These are phyloP conservation scores for Cladorrhinum samala DNA, from an alignment of 495 filamentous ascomycete genomes.

Conservation along the genomic window DNA sequence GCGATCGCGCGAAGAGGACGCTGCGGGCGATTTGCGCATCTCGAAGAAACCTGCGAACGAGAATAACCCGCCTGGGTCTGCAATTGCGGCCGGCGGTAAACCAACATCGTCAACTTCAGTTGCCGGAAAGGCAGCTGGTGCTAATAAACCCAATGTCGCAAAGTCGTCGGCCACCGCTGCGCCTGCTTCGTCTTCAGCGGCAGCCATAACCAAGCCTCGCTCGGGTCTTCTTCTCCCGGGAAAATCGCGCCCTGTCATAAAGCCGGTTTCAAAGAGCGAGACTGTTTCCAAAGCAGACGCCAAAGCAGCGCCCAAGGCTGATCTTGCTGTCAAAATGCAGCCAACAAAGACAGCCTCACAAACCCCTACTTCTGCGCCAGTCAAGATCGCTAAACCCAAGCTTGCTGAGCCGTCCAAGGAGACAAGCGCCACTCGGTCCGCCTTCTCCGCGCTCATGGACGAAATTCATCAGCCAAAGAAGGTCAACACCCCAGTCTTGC, in stretches of 20 bases:
- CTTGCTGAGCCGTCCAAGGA: constrained; percentile 15
- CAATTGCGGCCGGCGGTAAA: constrained; percentile 4
- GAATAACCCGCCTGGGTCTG: constrained; percentile 10
- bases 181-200: constrained; percentile 9
- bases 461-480: constrained; percentile 59
- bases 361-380: constrained; percentile 2
- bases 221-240: constrained; percentile 28
- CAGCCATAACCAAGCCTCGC: constrained; percentile 16
- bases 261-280: constrained; percentile 27
- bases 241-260: constrained; percentile 27
- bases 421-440: constrained; percentile 24
- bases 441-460: constrained; percentile 49
- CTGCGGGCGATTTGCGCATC: constrained; percentile 26
- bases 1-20: constrained; percentile 35
- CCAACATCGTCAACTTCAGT: background rate
- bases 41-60: constrained; percentile 38
- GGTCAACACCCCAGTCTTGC: constrained; percentile 28
- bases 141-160: constrained; percentile 27
- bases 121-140: constrained; percentile 10
- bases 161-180: constrained; percentile 24
- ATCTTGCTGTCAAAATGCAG: constrained; percentile 8
- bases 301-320: constrained; percentile 25
- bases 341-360: background rate
- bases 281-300: constrained; percentile 12
- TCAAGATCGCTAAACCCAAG: constrained; percentile 17